Percentiles rank a stretch among this genome's conserved stretches.
Evolutionary conservation across 1,284 basidiomycete species (phyloP).

Genomic region (Ganoderma lucidum): DNA sequence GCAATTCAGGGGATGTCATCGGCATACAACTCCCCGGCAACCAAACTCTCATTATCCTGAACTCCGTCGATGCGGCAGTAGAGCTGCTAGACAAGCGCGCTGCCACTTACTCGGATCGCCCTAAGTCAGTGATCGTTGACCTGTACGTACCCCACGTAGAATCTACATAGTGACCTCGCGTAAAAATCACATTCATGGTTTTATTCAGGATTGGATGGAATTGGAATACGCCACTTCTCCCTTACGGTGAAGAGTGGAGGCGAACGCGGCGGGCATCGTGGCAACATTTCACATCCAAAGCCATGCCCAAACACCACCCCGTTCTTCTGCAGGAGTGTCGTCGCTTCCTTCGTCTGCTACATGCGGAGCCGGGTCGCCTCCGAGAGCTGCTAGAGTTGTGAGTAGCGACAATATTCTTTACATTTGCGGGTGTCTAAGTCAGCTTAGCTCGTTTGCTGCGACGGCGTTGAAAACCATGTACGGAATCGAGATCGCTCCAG

Average conservation of each 20-base stretch:
- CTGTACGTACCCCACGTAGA: constrained; percentile 3
- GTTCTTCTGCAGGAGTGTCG: constrained; percentile 12
- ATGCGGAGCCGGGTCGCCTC: constrained; percentile 17
- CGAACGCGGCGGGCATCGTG: constrained; percentile 19
- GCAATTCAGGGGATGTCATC: constrained; percentile 11
- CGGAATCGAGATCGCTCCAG: constrained; percentile 27
- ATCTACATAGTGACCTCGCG: neutral
- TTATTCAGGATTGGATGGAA: constrained; percentile 17
- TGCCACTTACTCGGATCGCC: constrained; percentile 19
- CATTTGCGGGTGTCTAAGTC: neutral
- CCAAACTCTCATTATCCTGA: constrained; percentile 15
- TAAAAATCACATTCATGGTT: neutral
- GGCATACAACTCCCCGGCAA: constrained; percentile 15
- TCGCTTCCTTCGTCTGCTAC: constrained; percentile 17
- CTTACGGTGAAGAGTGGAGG: constrained; percentile 21
- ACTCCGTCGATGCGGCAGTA: constrained; percentile 15
- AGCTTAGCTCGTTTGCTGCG: constrained; percentile 18
- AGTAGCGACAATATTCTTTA: neutral
- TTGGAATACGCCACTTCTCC: constrained; percentile 22
- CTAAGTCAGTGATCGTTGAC: constrained; percentile 17
- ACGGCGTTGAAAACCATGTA: constrained; percentile 21
- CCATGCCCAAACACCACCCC: constrained; percentile 15
- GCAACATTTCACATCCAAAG: constrained; percentile 17
- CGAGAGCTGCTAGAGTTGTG: constrained; percentile 17
- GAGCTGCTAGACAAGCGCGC: constrained; percentile 24